Evolutionary conservation across 352 stramenopile genomes (phyloP).

Genomic region (Globisporangium apiculatum): DNA sequence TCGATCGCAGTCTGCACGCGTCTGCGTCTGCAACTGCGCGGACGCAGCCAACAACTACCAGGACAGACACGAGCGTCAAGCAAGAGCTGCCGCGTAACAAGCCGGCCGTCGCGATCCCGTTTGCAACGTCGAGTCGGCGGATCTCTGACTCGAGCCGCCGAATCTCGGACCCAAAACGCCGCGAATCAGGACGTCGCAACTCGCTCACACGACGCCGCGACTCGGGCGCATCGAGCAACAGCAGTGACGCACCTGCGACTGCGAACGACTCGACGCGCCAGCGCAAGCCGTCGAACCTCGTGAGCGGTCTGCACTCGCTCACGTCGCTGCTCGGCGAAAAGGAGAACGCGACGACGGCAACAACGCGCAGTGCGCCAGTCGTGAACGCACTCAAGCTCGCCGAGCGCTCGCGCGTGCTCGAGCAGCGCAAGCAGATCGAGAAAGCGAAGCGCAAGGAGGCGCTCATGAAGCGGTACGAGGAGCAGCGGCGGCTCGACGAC

Average conservation of each 20-base stretch:
- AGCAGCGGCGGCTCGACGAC: constrained; percentile 56
- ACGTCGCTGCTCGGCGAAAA: constrained; percentile 54
- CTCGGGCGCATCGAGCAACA: constrained; percentile 35
- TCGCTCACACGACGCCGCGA: constrained; percentile 18
- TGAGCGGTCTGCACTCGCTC: constrained; percentile 71
- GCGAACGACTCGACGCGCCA: neutral
- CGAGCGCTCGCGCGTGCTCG: constrained; percentile 48
- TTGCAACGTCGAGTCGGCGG: constrained; percentile 8
- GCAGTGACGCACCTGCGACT: neutral
- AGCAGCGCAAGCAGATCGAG: constrained; percentile 64
- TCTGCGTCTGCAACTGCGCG: neutral
- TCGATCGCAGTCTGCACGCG: too few species aligned
- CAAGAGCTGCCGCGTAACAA: neutral
- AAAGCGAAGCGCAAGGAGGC: constrained; percentile 58
- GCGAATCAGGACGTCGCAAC: constrained; percentile 4
- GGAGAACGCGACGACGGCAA: constrained; percentile 21
- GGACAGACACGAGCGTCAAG: neutral
- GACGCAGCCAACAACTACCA: neutral
- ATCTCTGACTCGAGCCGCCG: constrained; percentile 11
- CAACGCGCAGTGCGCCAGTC: constrained; percentile 33
- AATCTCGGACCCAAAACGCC: constrained; percentile 1
- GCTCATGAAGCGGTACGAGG: constrained; percentile 62
- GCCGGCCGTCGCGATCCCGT: constrained; percentile 2
- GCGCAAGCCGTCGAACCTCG: constrained; percentile 51
- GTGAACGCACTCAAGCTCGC: constrained; percentile 70